Evolutionary conservation across 2,329 filamentous ascomycete genomes (phyloP), one percentile per base, ranked within the genome.

Genomic region (Beauveria sp.): DNA sequence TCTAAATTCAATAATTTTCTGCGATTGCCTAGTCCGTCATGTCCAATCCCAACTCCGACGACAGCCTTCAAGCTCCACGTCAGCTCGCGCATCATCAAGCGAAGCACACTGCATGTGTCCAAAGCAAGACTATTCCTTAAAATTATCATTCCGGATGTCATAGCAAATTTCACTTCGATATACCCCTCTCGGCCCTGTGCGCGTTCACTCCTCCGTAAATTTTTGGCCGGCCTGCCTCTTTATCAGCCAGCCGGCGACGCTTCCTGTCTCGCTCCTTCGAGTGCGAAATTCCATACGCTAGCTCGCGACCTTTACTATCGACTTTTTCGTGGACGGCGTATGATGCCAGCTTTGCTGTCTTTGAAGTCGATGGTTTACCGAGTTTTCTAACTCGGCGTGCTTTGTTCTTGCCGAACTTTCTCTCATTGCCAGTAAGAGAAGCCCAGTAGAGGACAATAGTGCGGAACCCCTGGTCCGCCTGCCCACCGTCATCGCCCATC

Each of bases 371-470:
- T 34, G 30, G 30, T 5, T 5, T 34, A 2, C 30, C 12, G 12
- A 34, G 30, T 34, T 14, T 14, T 34, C 30, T 34, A 5, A 14
- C 10, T 34, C 30, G 30, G 4, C 30, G 37, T 20, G n/a, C 2
- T 5, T 64, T 64, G 6, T 41, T 14, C 54, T 65, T 64, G 18
- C 55, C 56, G 50, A 64, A 71, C n/a, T 61, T 69, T 5, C 59
- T 62, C 2, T 64, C 24, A 0, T 66, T 63, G 46, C 64, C 62
- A 28, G 69, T 66, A 30, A 66, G 62, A 2, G 47, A 41, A 3
- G 72, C 72, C 1, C 71, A 69, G 2, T 67, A 62, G 0, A 73
- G 59, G 1, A 71, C 68, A 0, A 68, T 71, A 14, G 66, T 48
- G 0, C 71, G 68, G 57, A 75, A 63, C 1, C 70, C 48, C 0